phyloP scores from a whole-genome alignment of 2,329 filamentous ascomycete genomes.

The Phoma sp. region DNA sequence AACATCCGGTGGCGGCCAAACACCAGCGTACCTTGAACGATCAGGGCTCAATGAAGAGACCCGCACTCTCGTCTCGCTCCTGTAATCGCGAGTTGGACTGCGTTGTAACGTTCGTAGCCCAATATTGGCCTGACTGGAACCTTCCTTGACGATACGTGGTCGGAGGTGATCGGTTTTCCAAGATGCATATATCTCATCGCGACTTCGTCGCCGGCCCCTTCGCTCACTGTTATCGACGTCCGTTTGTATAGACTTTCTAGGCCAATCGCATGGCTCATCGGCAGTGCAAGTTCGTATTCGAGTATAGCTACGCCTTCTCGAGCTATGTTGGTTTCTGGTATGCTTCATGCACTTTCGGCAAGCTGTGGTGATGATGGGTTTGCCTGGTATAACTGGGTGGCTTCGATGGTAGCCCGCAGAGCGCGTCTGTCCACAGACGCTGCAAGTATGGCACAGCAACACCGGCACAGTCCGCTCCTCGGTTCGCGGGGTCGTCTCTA shows the following conservation, averaged over 20 bases:
- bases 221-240: constrained; percentile 24
- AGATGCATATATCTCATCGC: constrained; percentile 27
- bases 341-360: constrained; percentile 45
- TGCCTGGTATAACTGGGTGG: constrained; percentile 44
- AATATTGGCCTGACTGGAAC: constrained; percentile 30
- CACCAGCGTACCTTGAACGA: constrained; percentile 25
- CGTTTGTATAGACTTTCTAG: constrained; percentile 26
- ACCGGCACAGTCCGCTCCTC: constrained; percentile 30
- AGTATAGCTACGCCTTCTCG: constrained; percentile 26
- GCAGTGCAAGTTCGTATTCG: constrained; percentile 29
- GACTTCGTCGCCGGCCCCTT: constrained; percentile 32
- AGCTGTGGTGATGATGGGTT: constrained; percentile 28
- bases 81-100: constrained; percentile 14
- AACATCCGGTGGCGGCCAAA: constrained; percentile 29
- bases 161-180: constrained; percentile 26
- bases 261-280: constrained; percentile 38
- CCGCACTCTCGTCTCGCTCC: constrained; percentile 18
- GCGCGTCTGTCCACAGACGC: constrained; percentile 41
- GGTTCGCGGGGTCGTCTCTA: constrained; percentile 17
- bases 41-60: constrained; percentile 31
- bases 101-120: constrained; percentile 35
- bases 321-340: constrained; percentile 16
- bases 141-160: constrained; percentile 22
- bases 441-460: constrained; percentile 45
- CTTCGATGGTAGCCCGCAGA: constrained; percentile 44